Evolutionary conservation across 2,329 filamentous ascomycete species (phyloP).

Genomic region (Monilinia polystroma): DNA sequence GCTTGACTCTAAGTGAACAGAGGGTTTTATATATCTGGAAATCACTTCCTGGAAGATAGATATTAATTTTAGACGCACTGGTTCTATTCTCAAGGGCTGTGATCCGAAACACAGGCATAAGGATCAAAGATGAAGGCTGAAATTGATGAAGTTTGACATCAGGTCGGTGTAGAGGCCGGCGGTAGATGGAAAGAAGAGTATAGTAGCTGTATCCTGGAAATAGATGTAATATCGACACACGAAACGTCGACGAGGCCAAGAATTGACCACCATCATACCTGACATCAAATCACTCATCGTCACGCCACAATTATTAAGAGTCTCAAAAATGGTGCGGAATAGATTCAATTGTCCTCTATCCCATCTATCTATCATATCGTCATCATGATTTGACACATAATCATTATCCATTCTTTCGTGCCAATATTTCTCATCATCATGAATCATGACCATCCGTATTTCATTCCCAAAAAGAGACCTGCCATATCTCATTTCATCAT

Average conservation of each 20-base stretch:
- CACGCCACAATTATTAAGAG: background rate
- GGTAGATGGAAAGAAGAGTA: too few species aligned
- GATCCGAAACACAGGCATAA: too few species aligned
- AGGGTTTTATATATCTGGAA: too few species aligned
- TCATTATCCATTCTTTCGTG: slow-evolving; percentile 10
- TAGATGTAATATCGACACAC: background rate
- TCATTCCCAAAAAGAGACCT: slow-evolving; percentile 3
- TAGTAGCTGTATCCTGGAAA: too few species aligned
- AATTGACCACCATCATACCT: background rate
- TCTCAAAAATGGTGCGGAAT: slow-evolving; percentile 14
- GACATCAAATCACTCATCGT: background rate
- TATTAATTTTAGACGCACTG: too few species aligned
- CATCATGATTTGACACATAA: slow-evolving; percentile 9
- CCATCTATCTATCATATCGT: slow-evolving; percentile 24
- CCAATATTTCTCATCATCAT: slow-evolving; percentile 14
- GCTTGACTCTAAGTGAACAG: too few species aligned
- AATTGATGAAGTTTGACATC: too few species aligned
- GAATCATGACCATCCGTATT: slow-evolving; percentile 12
- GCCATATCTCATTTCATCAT: slow-evolving; percentile 17
- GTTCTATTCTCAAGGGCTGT: too few species aligned
- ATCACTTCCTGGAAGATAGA: too few species aligned
- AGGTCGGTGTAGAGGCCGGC: too few species aligned
- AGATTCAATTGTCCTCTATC: slow-evolving; percentile 55
- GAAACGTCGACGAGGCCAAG: background rate
- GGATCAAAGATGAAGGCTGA: too few species aligned